Percentiles rank a stretch among this genome's conserved stretches.
These are phyloP conservation scores for Pluteus cervinus DNA, from an alignment of 768 basidiomycete genomes.

Conservation along the genomic window DNA sequence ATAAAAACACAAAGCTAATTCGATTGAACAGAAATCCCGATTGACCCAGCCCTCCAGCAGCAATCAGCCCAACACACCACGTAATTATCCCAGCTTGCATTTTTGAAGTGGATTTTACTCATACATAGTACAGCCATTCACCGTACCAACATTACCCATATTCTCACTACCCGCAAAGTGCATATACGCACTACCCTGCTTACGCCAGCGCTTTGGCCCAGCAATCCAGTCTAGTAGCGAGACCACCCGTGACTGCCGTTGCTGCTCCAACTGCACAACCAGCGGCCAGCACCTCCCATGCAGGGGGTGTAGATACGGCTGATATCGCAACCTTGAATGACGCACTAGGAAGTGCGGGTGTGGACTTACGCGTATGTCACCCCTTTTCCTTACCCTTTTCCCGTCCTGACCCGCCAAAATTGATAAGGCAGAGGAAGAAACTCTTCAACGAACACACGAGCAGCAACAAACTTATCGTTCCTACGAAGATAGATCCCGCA, in stretches of 20 bases:
- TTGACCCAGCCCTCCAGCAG: constrained; percentile 64
- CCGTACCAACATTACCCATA: constrained; percentile 45
- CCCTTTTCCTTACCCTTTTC: constrained; percentile 5
- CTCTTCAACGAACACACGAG: constrained; percentile 60
- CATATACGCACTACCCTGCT: constrained; percentile 42
- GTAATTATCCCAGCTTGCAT: constrained; percentile 21
- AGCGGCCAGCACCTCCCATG: constrained; percentile 19
- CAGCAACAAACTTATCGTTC: constrained; percentile 57
- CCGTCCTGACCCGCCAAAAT: background rate
- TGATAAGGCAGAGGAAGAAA: constrained; percentile 78
- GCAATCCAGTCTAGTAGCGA: constrained; percentile 16
- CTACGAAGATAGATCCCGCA: constrained; percentile 74
- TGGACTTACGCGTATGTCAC: constrained; percentile 65
- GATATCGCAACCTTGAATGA: constrained; percentile 80
- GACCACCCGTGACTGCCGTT: constrained; percentile 16
- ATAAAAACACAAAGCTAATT: no score
- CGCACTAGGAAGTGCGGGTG: constrained; percentile 80
- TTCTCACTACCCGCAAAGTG: constrained; percentile 37
- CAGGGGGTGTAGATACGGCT: constrained; percentile 54
- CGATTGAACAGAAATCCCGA: constrained; percentile 56
- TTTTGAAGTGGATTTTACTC: constrained; percentile 10
- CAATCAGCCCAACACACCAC: constrained; percentile 43
- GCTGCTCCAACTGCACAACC: constrained; percentile 16
- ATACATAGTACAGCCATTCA: constrained; percentile 29
- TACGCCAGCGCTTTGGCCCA: constrained; percentile 28